phyloP scores from a whole-genome alignment of 345 rosid species.

The Rhodamnia argentea region DNA sequence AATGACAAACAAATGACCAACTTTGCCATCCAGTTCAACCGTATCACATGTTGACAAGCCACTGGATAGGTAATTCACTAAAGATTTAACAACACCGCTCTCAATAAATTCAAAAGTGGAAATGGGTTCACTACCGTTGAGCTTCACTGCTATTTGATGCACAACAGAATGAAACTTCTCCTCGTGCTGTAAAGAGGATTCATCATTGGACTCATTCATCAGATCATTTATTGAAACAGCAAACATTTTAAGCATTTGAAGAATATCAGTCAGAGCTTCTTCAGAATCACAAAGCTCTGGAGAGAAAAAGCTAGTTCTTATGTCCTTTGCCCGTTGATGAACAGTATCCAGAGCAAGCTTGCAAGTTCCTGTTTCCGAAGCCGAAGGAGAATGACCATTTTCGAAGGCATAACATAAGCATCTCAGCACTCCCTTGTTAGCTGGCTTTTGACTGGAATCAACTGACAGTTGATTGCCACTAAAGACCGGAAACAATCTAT shows the following conservation, averaged over 20 bases:
- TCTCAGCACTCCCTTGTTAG: constrained; percentile 35
- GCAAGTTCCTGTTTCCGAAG: constrained; percentile 41
- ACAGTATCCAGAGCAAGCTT: constrained; percentile 58
- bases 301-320: constrained; percentile 50
- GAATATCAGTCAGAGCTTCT: constrained; percentile 71
- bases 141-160: constrained; percentile 45
- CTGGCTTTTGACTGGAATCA: constrained; percentile 35
- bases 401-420: constrained; percentile 83
- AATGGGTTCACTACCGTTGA: constrained; percentile 69
- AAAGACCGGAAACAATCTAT: constrained; percentile 25
- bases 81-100: constrained; percentile 76
- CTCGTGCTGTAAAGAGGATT: constrained; percentile 25
- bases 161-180: constrained; percentile 40
- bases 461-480: constrained; percentile 31
- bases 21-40: constrained; percentile 14
- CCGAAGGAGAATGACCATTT: constrained; percentile 16
- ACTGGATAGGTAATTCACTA: constrained; percentile 54
- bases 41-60: constrained; percentile 39
- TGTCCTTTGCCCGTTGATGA: constrained; percentile 51
- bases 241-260: constrained; percentile 56
- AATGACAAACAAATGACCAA: constrained; percentile 16
- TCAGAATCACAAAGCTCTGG: constrained; percentile 44
- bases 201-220: constrained; percentile 21
- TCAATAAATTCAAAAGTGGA: constrained; percentile 88
- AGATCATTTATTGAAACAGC: constrained; percentile 50